phyloP scores from a whole-genome alignment of 495 filamentous ascomycete species.

The Acidiella bohemica region DNA sequence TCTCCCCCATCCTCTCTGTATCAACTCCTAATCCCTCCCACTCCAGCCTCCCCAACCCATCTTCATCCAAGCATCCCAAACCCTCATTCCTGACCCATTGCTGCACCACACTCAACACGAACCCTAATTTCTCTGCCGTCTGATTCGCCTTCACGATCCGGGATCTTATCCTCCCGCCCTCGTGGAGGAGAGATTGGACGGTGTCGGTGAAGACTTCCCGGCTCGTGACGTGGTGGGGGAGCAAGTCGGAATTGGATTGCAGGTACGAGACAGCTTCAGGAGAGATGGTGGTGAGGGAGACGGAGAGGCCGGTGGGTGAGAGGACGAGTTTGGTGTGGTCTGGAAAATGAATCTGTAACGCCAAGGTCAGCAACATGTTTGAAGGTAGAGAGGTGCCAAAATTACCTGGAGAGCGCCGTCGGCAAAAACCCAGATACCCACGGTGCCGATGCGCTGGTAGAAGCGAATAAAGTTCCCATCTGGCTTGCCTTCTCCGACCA shows the following conservation, averaged over 20 bases:
- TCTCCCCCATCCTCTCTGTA: constrained; percentile 4
- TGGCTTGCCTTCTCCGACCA: neutral
- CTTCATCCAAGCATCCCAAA: constrained; percentile 43
- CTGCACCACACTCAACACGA: constrained; percentile 54
- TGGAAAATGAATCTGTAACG: constrained; percentile 74
- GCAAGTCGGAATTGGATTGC: constrained; percentile 45
- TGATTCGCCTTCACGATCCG: constrained; percentile 61
- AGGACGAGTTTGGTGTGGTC: constrained; percentile 91
- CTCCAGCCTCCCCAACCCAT: constrained; percentile 54
- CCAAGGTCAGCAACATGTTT: neutral
- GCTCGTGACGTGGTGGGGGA: constrained; percentile 50
- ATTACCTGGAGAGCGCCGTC: constrained; percentile 74
- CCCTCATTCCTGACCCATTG: constrained; percentile 62
- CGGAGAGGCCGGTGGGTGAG: constrained; percentile 57
- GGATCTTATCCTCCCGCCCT: constrained; percentile 41
- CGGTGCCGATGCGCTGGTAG: constrained; percentile 76
- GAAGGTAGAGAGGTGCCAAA: neutral
- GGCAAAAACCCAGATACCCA: constrained; percentile 77
- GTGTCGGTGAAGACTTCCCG: constrained; percentile 47
- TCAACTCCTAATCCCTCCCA: constrained; percentile 38
- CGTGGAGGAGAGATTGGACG: constrained; percentile 35
- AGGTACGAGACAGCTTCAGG: constrained; percentile 52
- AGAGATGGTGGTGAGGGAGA: constrained; percentile 76
- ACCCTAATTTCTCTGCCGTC: constrained; percentile 66
- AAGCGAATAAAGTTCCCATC: constrained; percentile 58